These are phyloP conservation scores for Monascus ruber DNA, from an alignment of 2,329 filamentous ascomycete species.

Conservation along the genomic window DNA sequence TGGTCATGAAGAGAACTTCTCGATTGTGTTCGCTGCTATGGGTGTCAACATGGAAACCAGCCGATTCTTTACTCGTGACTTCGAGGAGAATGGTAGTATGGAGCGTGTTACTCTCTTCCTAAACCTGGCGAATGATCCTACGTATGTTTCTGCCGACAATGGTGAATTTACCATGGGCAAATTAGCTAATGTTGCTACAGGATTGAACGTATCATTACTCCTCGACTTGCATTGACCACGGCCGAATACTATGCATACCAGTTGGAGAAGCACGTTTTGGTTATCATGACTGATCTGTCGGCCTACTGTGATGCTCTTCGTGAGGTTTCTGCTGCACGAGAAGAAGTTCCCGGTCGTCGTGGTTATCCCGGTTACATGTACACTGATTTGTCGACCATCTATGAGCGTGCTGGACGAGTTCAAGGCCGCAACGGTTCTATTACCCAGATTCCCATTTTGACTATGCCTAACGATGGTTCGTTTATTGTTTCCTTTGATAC, in stretches of 20 bases:
- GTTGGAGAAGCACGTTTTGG: slow-evolving; percentile 97
- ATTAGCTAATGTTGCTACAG: slow-evolving; percentile 34
- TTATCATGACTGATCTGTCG: slow-evolving; percentile 95
- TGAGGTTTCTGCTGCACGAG: slow-evolving; percentile 93
- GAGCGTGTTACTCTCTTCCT: slow-evolving; percentile 95
- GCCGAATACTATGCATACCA: slow-evolving; percentile 99
- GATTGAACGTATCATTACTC: slow-evolving; percentile 99
- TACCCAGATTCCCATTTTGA: slow-evolving; percentile 96
- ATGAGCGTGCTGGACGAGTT: slow-evolving; percentile 97
- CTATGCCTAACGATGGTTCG: slow-evolving; percentile 93
- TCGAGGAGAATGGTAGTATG: slow-evolving; percentile 98
- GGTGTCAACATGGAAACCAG: slow-evolving; percentile 99
- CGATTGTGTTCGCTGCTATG: slow-evolving; percentile 98
- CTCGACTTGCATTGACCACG: slow-evolving; percentile 92
- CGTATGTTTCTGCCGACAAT: slow-evolving; percentile 46
- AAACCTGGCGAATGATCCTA: slow-evolving; percentile 97
- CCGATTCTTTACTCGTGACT: slow-evolving; percentile 96
- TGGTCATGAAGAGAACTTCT: slow-evolving; percentile 97
- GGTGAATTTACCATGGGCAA: background rate
- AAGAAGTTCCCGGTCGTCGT: slow-evolving; percentile 98
- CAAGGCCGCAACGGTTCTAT: slow-evolving; percentile 95
- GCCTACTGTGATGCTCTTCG: slow-evolving; percentile 98
- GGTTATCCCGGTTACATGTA: slow-evolving; percentile 99
- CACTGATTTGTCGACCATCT: slow-evolving; percentile 99
- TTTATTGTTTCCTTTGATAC: background rate